A percentile compares a stretch with the other conserved stretches of the same genome.
These are phyloP conservation scores for Brassica rapa DNA, from an alignment of 345 rosid species.

Conservation along the genomic window DNA sequence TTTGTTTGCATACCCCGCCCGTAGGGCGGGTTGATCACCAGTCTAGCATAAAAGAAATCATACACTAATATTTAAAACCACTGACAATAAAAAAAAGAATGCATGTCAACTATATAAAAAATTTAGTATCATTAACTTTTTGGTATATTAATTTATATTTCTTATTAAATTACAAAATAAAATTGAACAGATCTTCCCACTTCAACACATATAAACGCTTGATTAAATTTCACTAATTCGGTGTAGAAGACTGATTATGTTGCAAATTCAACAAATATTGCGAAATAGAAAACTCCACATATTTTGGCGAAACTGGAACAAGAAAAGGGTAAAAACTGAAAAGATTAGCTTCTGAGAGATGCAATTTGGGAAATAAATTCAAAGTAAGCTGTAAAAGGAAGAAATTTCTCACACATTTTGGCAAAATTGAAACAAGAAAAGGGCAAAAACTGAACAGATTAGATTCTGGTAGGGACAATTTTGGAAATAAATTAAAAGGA, in stretches of 20 bases:
- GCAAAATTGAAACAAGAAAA: not conserved
- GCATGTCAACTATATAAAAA: not conserved
- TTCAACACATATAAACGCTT: not conserved
- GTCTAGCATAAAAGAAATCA: not conserved
- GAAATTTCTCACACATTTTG: not conserved
- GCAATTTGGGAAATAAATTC: not conserved
- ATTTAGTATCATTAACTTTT: not conserved
- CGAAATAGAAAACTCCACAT: not conserved
- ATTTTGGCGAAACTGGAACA: not conserved
- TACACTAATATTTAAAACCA: not conserved
- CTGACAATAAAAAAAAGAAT: not conserved
- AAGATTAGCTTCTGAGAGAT: not conserved
- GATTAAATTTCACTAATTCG: not conserved
- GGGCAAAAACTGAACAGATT: not conserved
- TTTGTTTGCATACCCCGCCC: too few species aligned
- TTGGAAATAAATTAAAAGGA: slow-evolving; percentile 4
- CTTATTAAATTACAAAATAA: not conserved
- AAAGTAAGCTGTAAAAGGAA: not conserved
- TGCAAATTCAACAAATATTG: not conserved
- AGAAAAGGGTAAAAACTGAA: not conserved
- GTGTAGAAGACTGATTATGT: not conserved
- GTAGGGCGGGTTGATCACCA: too few species aligned
- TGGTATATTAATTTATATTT: not conserved
- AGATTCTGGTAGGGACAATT: slow-evolving; percentile 4
- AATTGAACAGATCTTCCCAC: not conserved